A percentile compares a stretch with the other conserved stretches of the same genome.
Evolutionary conservation across 2,329 filamentous ascomycete genomes (phyloP).

Genomic region (Aureobasidium sp.): DNA sequence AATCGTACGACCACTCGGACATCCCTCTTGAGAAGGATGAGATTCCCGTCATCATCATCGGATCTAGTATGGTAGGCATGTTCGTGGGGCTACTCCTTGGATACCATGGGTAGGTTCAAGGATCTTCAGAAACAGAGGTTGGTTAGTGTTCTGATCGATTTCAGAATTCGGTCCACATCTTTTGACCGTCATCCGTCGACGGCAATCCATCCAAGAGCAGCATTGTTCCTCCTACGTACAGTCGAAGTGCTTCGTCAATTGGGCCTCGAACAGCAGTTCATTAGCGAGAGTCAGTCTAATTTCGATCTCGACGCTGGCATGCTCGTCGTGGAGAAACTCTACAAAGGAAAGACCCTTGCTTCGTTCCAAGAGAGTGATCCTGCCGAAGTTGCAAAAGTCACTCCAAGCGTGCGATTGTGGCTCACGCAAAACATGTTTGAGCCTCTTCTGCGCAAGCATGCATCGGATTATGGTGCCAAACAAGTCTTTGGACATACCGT

Average conservation of each 20-base stretch:
- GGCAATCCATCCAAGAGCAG: constrained; percentile 23
- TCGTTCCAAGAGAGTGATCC: constrained; percentile 11
- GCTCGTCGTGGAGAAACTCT: constrained; percentile 22
- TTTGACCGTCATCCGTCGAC: constrained; percentile 23
- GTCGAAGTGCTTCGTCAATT: constrained; percentile 24
- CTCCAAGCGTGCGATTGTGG: constrained; percentile 20
- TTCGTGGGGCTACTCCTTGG: constrained; percentile 21
- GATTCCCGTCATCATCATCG: constrained; percentile 22
- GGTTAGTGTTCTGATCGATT: neutral
- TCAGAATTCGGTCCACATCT: constrained; percentile 6
- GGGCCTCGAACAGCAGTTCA: constrained; percentile 22
- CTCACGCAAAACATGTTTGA: constrained; percentile 25
- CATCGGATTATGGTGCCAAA: constrained; percentile 19
- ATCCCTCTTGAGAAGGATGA: constrained; percentile 1
- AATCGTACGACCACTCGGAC: neutral
- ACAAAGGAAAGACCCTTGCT: constrained; percentile 17
- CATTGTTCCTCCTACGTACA: constrained; percentile 22
- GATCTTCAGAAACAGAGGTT: too few species aligned
- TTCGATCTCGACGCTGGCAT: constrained; percentile 23
- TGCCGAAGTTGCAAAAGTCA: constrained; percentile 19
- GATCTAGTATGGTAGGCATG: constrained; percentile 23
- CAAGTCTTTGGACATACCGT: constrained; percentile 19
- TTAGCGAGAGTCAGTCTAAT: constrained; percentile 19
- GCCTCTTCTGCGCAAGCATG: constrained; percentile 21
- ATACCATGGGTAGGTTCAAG: constrained; percentile 19